These are phyloP conservation scores for Cladosporium austrohemisphaericum DNA, from an alignment of 2,329 filamentous ascomycete genomes.

Conservation along the genomic window DNA sequence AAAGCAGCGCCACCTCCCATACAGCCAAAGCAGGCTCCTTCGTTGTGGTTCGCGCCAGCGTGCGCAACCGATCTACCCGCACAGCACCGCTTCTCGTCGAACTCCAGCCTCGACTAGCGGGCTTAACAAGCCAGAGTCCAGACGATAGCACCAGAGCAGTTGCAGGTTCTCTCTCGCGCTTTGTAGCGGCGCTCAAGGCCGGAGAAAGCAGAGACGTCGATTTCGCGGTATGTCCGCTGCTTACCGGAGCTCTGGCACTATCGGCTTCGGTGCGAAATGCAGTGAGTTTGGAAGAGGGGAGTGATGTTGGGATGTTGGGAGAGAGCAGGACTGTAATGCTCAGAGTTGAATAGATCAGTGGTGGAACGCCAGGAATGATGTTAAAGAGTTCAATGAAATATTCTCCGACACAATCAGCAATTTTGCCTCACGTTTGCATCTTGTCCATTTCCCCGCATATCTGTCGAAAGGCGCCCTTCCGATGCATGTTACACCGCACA, in stretches of 20 bases:
- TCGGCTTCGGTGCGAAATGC: not conserved
- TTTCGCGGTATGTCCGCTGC: conserved; percentile 24
- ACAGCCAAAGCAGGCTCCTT: conserved; percentile 17
- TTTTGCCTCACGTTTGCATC: too few species aligned
- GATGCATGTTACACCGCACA: too few species aligned
- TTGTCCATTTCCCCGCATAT: too few species aligned
- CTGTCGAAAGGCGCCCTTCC: too few species aligned
- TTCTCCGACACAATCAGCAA: too few species aligned
- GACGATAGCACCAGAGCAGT: conserved; percentile 20
- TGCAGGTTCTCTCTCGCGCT: conserved; percentile 20
- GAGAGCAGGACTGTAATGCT: conserved; percentile 1
- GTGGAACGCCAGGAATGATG: too few species aligned
- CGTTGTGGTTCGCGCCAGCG: conserved; percentile 16
- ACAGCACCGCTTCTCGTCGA: conserved; percentile 18
- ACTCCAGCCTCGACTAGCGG: conserved; percentile 3
- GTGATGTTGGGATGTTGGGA: not conserved
- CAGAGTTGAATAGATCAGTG: not conserved
- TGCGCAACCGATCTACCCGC: conserved; percentile 15
- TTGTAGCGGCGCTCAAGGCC: conserved; percentile 18
- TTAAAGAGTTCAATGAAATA: too few species aligned
- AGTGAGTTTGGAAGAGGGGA: not conserved
- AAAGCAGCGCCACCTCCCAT: not conserved
- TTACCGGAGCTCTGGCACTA: conserved; percentile 21
- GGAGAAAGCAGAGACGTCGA: conserved; percentile 18
- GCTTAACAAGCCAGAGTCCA: not conserved